These are phyloP conservation scores for Hapsidospora chrysogenum DNA, from an alignment of 495 filamentous ascomycete genomes.

Conservation along the genomic window DNA sequence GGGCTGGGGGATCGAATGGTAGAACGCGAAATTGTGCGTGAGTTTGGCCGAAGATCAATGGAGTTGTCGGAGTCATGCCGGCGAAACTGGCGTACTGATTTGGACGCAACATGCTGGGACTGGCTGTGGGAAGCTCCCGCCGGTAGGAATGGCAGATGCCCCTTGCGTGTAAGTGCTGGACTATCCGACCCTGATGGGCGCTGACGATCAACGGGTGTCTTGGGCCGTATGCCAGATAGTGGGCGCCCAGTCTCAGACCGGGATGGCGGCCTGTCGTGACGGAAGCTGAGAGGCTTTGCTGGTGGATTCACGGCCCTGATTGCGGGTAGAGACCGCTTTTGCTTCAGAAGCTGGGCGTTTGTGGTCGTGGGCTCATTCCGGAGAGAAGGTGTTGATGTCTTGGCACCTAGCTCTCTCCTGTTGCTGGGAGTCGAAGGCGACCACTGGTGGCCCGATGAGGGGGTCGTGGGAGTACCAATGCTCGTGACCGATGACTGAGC, in stretches of 20 bases:
- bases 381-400: conserved; percentile 34
- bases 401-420: conserved; percentile 39
- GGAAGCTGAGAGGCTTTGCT: conserved; percentile 20
- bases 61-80: conserved; percentile 56
- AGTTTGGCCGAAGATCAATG: conserved; percentile 35
- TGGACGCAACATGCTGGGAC: conserved; percentile 64
- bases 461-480: conserved; percentile 38
- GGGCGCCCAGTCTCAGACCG: conserved; percentile 18
- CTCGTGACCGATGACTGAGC: conserved; percentile 46
- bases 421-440: conserved; percentile 35
- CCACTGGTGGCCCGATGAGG: conserved; percentile 34
- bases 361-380: conserved; percentile 48
- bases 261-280: conserved; percentile 36
- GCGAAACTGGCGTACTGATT: conserved; percentile 49
- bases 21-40: conserved; percentile 36
- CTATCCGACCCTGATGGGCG: conserved; percentile 34
- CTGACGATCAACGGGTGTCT: conserved; percentile 49
- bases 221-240: conserved; percentile 38
- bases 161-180: conserved; percentile 35
- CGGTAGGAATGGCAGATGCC: conserved; percentile 63
- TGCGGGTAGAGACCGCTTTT: conserved; percentile 77
- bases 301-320: conserved; percentile 42
- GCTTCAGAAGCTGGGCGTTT: conserved; percentile 54
- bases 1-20: conserved; percentile 40
- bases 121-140: conserved; percentile 55